Evolutionary conservation across 805 yeast species (phyloP).

Genomic region (Torulaspora indica): DNA sequence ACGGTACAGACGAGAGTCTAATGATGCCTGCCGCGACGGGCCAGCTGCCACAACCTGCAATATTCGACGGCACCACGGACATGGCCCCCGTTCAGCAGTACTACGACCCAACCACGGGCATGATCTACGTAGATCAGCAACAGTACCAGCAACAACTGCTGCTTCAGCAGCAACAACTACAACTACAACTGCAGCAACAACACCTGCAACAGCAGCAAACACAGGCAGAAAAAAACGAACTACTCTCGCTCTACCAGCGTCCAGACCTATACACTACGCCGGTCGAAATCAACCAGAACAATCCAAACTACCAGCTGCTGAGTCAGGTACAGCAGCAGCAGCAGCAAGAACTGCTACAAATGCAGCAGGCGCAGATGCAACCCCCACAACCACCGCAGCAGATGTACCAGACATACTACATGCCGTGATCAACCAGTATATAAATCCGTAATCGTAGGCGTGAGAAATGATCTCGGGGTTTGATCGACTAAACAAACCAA

Average conservation of each 20-base stretch:
- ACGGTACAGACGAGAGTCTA: constrained; percentile 24
- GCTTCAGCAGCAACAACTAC: constrained; percentile 18
- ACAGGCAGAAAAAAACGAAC: constrained; percentile 20
- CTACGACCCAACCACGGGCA: constrained; percentile 68
- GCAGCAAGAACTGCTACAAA: constrained; percentile 19
- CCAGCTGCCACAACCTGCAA: constrained; percentile 25
- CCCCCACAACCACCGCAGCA: constrained; percentile 13
- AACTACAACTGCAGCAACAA: constrained; percentile 14
- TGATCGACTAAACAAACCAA: constrained; percentile 2
- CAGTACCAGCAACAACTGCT: constrained; percentile 43
- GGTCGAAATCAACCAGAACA: constrained; percentile 27
- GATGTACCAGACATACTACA: constrained; percentile 16
- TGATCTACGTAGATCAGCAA: constrained; percentile 60
- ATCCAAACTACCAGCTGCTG: constrained; percentile 31
- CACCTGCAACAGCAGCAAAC: constrained; percentile 18
- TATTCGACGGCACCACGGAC: constrained; percentile 24
- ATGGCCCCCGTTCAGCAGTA: constrained; percentile 49
- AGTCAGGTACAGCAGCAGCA: constrained; percentile 21
- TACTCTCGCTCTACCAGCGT: constrained; percentile 30
- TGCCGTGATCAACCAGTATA: constrained; percentile 5
- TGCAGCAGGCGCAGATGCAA: constrained; percentile 15
- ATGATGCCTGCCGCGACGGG: constrained; percentile 13
- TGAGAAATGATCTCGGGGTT: constrained; percentile 7
- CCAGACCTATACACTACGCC: constrained; percentile 32
- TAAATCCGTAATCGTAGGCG: not conserved